Base-by-base conservation (phyloP, 2,329 filamentous ascomycete species). In the Acrodontium crateriforme region DNA sequence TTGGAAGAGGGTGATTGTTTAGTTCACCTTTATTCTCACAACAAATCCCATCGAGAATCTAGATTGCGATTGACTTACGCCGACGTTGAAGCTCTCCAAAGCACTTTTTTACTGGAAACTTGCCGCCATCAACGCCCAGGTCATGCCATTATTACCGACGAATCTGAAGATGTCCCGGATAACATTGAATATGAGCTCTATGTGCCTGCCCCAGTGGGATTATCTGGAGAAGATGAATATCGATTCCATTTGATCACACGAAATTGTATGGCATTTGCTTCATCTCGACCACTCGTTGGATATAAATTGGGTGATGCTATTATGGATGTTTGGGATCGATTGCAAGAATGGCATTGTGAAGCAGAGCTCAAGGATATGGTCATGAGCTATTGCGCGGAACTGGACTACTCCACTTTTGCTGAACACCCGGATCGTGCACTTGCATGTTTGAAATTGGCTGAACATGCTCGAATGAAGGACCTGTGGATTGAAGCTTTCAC, bases 221-320 rank as follows among this genome's bases (percentile, higher is more conserved):
- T 61, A 4, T 62, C 67, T 25, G 62, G 64, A 38, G 58, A 64
- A 3, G 63, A 74, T 35, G 58, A 67, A 0, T 69, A 72, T 39
- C 52, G 60, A 19, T 77, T 77, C 49, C 74, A 82, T 41, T 47
- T 82, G 4, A 69, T 73, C 1, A 79, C 71, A 3, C 67, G 80
- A 9, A 87, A 87, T 45, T 70, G 83, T 41, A 76, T 85, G 33
- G 79, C 80, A 3, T 84, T 74, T 60, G 50, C 80, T 1, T 66
- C 70, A 31, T 60, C 68, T 3, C 67, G 67, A 34, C 70, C 79
- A 1, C 47, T 85, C 18, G 78, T 83, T 2, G 80, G 78, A 5
- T 56, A 64, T 18, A 65, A 69, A 29, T 63, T 89, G 11, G 78
- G 79, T 2, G 54, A 55, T 12, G 65, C 78, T 0, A 54, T 85